Base-by-base conservation (phyloP, 768 basidiomycete genomes). In the Phylloporus sp. region DNA sequence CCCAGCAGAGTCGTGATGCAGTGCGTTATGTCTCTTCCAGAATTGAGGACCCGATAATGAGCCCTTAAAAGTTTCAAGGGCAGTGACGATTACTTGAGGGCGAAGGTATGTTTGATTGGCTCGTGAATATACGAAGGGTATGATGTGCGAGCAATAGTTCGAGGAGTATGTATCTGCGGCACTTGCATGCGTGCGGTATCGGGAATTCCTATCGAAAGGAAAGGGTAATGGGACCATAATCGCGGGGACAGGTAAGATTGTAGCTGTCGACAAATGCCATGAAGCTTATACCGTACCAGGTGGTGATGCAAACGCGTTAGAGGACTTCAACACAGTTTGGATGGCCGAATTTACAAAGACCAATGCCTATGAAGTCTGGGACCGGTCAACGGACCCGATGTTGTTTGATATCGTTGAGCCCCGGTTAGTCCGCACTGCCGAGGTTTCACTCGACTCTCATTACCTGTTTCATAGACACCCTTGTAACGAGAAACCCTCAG, bases 321-420 rank as follows among this genome's bases (percentile, higher is more conserved):
- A 86, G 51, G 90, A 95, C 60, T 99, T 97, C 72, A 94, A 89
- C 58, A 82, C 86, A 13, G 63, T 85, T 2, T 99, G 94, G 91
- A 80, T 97, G 23, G 73, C 82, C 2, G 91, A 92, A 60, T 97
- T 98, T 72, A 88, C 82, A 69, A 79, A 77, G 58, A 95, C 95
- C 24, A 82, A 86, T 58, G 93, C 94, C 0, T 95, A 84, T 66
- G 83, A 88, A 48, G 81, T 91, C 4, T 99, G 97, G 97, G 84
- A 97, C 45, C 75, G 81, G 40, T 81, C 84, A 35, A 98, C 97
- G 1, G 97, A 99, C 68, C 88, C 92, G 1, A 74, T 92, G 55
- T 71, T 98, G 11, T 99, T 99, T 64, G 97, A 99, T 65, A 90
- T 98, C 43, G 81, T 95, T 48, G 97, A 99, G 67, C 90, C 95